A percentile compares a stretch with the other conserved stretches of the same genome.
phyloP scores from a whole-genome alignment of 441 rosid genomes.

The Monsonia emarginata region DNA sequence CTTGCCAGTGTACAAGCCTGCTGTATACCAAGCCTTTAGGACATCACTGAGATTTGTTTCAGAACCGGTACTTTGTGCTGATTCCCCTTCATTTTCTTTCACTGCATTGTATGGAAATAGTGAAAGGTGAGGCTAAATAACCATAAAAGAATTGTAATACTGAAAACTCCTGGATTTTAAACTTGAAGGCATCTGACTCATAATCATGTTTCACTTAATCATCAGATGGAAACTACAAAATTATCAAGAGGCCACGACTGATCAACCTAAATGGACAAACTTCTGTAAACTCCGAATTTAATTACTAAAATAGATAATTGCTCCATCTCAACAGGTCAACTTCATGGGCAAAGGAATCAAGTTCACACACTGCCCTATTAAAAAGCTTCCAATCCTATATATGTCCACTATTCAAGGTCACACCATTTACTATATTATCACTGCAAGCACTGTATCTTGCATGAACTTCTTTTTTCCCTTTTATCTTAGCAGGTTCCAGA shows the following conservation, averaged over 20 bases:
- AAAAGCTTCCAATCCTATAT: neutral
- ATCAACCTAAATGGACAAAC: neutral
- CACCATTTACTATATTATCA: neutral
- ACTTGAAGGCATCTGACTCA: too few species aligned
- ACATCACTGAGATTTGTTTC: constrained; percentile 42
- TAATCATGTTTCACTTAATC: too few species aligned
- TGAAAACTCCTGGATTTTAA: too few species aligned
- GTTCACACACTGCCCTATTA: neutral
- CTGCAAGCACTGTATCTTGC: neutral
- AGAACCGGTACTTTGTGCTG: constrained; percentile 18
- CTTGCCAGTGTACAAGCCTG: constrained; percentile 62
- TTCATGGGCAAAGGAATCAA: neutral
- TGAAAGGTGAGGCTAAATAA: neutral
- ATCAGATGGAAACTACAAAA: neutral
- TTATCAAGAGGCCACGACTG: neutral
- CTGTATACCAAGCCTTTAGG: constrained; percentile 57
- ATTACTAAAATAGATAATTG: neutral
- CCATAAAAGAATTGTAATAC: too few species aligned
- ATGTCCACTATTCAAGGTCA: neutral
- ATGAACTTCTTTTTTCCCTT: neutral
- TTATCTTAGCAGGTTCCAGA: neutral
- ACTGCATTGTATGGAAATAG: constrained; percentile 20
- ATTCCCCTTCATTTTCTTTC: constrained; percentile 23
- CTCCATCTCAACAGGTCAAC: constrained; percentile 2
- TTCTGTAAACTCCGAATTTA: neutral